Percentiles rank a stretch among this genome's conserved stretches.
Evolutionary conservation across 116 monocot genomes (phyloP).

Genomic region (Iris pallida): DNA sequence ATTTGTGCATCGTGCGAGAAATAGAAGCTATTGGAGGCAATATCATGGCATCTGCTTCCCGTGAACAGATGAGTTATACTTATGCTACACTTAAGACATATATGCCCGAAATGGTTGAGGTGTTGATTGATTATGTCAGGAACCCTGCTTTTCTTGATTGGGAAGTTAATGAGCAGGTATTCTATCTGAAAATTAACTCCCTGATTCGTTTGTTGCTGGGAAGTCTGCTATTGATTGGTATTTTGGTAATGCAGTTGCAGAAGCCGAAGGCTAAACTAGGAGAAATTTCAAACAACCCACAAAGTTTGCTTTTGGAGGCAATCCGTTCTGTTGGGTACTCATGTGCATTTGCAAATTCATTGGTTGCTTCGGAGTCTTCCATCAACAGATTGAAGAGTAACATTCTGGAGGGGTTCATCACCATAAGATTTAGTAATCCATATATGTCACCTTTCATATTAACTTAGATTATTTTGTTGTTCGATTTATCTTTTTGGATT

Average conservation of each 20-base stretch:
- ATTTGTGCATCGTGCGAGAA: conserved; percentile 84
- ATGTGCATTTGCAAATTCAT: conserved; percentile 84
- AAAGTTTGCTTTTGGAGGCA: conserved; percentile 78
- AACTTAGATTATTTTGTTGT: neutral
- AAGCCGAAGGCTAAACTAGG: conserved; percentile 68
- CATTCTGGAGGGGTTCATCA: conserved; percentile 76
- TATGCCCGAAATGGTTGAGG: conserved; percentile 88
- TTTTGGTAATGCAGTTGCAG: conserved; percentile 49
- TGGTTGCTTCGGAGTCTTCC: conserved; percentile 83
- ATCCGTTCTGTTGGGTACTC: conserved; percentile 86
- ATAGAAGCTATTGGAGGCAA: conserved; percentile 88
- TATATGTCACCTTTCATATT: neutral
- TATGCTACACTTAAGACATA: conserved; percentile 79
- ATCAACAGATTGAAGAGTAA: conserved; percentile 50
- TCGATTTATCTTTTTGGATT: conserved; percentile 4
- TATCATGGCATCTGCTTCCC: conserved; percentile 75
- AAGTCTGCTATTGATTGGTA: conserved; percentile 3
- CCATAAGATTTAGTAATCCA: conserved; percentile 33
- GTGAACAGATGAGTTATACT: conserved; percentile 95
- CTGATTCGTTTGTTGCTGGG: neutral
- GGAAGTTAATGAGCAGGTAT: conserved; percentile 96
- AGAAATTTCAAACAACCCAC: conserved; percentile 69
- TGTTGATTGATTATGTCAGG: conserved; percentile 80
- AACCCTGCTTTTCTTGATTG: conserved; percentile 85
- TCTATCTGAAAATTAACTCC: neutral